A percentile compares a stretch with the other conserved stretches of the same genome.
Conservation (phyloP, 2,329 filamentous ascomycete genomes). For the Trichoderma arundinaceum region DNA sequence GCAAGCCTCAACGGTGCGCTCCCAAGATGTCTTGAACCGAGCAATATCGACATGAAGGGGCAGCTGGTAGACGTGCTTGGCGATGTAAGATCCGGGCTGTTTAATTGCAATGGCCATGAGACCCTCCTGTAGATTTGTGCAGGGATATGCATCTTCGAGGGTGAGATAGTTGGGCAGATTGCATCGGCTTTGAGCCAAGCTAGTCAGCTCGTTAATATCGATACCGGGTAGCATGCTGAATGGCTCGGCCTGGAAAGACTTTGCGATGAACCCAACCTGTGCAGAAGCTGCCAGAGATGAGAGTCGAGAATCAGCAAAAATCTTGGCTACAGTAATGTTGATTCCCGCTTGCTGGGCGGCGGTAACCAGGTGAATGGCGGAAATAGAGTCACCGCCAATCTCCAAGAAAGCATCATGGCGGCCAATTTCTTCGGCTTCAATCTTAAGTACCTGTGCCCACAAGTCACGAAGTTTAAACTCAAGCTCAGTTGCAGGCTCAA, state of each 20-base stretch:
- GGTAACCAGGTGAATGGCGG: constrained; percentile 51
- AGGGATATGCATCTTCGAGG: constrained; percentile 27
- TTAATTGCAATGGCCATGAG: constrained; percentile 12
- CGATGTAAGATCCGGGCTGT: constrained; percentile 26
- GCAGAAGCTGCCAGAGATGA: constrained; percentile 18
- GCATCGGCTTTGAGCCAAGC: constrained; percentile 1
- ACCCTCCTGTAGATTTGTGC: constrained; percentile 21
- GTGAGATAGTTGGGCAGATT: neutral
- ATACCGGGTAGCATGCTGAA: constrained; percentile 5
- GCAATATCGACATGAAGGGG: neutral
- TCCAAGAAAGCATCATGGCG: constrained; percentile 32
- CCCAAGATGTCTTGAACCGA: constrained; percentile 22
- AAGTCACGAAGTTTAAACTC: constrained; percentile 34
- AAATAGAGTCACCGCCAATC: constrained; percentile 51
- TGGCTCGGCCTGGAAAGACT: constrained; percentile 2
- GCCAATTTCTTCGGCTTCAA: constrained; percentile 39
- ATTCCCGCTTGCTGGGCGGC: constrained; percentile 40
- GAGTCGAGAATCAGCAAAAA: constrained; percentile 18
- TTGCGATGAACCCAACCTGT: neutral
- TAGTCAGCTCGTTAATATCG: neutral
- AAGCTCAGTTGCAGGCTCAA: constrained; percentile 31
- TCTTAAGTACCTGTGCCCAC: constrained; percentile 44
- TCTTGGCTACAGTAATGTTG: constrained; percentile 17
- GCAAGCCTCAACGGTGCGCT: constrained; percentile 19
- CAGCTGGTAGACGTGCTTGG: constrained; percentile 17